Percentiles rank a stretch among this genome's conserved stretches.
These are phyloP conservation scores for Pseudocercospora fuligena DNA, from an alignment of 2,329 filamentous ascomycete genomes.

Conservation along the genomic window DNA sequence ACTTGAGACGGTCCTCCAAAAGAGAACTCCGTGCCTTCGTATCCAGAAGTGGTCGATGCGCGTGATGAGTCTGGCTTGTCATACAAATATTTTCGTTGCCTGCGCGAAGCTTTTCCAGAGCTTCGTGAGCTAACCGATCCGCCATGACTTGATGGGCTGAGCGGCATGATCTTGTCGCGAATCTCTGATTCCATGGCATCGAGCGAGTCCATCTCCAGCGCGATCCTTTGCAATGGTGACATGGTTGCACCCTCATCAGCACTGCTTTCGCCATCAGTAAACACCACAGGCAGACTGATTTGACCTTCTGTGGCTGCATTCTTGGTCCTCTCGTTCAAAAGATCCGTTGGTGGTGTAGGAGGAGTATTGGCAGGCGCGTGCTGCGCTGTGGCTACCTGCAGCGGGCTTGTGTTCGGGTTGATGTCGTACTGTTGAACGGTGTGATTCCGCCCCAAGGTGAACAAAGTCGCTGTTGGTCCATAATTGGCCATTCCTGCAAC, in stretches of 20 bases:
- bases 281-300: constrained; percentile 39
- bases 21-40: constrained; percentile 46
- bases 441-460: constrained; percentile 85
- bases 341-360: constrained; percentile 80
- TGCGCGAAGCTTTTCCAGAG: constrained; percentile 52
- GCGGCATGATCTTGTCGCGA: constrained; percentile 65
- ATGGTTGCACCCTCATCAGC: constrained; percentile 66
- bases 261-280: constrained; percentile 69
- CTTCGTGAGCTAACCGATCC: constrained; percentile 65
- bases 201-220: constrained; percentile 69
- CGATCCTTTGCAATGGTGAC: constrained; percentile 75
- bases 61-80: constrained; percentile 49
- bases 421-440: constrained; percentile 95
- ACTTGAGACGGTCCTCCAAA: constrained; percentile 37
- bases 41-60: constrained; percentile 39
- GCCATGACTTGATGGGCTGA: constrained; percentile 71
- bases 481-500: constrained; percentile 84
- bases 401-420: constrained; percentile 69
- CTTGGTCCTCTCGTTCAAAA: constrained; percentile 68
- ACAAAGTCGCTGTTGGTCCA: constrained; percentile 86
- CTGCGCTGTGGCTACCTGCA: constrained; percentile 84
- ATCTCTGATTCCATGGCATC: constrained; percentile 59
- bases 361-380: constrained; percentile 79
- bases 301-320: constrained; percentile 33
- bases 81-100: constrained; percentile 50